Evolutionary conservation across 2,329 filamentous ascomycete species (phyloP), one percentile per base, ranked within the genome.

Genomic region (Fusarium mangiferae): DNA sequence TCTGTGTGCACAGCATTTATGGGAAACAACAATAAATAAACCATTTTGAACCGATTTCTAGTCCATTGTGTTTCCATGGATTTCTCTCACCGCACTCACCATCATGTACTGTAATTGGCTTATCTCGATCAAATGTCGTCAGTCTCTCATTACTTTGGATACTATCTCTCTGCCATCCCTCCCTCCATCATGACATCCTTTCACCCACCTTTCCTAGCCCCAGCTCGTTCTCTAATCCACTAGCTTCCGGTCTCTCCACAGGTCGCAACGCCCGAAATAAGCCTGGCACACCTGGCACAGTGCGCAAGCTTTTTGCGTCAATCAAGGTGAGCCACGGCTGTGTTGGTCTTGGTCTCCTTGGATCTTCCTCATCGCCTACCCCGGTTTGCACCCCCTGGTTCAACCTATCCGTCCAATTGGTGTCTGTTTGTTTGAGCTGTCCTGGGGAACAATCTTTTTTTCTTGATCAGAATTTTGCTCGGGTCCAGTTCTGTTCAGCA

Each of bases 151-250:
- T 55, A 35, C 41, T 60, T 38, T 59, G 35, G 38, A 49, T 26
- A 51, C 51, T 44, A 39, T 52, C 52, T 51, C 41, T 68, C 51
- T 64, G 62, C 71, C 72, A 66, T 75, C 65, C 72, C 65, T 75
- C 65, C 72, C 65, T 66, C 72, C 74, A 75, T 73, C 64, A 63
- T 61, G 71, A 75, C 60, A 68, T 74, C 73, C 73, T 69, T 75
- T 60, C 73, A 61, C 64, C 73, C 68, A 74, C 68, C 52, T 73
- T 67, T 67, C 66, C 66, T 71, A 63, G 62, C 70, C 72, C 74
- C 63, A 54, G 66, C 33, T 67, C 26, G n/a, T 69, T 69, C 61
- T 66, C 72, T 58, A 73, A 66, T 46, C 66, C 61, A 62, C 65
- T 71, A 65, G 42, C 54, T 65, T 67, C 66, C 55, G 62, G 51